Evolutionary conservation across 768 basidiomycete species (phyloP), one percentile per base, ranked within the genome.

Genomic region (Kwoniella dejecticola): DNA sequence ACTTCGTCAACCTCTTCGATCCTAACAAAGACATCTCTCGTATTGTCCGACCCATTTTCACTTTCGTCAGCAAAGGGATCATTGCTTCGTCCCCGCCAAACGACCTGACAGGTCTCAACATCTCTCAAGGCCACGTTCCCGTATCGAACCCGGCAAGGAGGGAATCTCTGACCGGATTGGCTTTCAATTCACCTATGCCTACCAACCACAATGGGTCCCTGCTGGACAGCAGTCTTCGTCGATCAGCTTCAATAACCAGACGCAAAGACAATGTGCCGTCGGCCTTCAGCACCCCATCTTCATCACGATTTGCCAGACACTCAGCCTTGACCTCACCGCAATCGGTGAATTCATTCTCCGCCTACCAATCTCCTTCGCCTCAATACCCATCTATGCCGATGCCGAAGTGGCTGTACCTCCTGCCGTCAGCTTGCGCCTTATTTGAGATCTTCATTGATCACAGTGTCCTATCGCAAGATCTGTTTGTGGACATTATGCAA

Each of bases 1-100:
- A 68, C 30, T 70, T 72, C 41, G 48, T 70, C 19, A 58, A 68
- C 23, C 65, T 79, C 19, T 76, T 79, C 64, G 64, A 74, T n/a
- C 60, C 60, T 6, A 19, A 66, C 1, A 40, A 49, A 17, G 76
- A 77, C 29, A 33, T 76, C 27, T 33, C 63, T 1, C 56, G 68
- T 5, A 68, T 79, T 38, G 33, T 73, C 38, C 24, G 56, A 10
- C 69, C 76, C 21, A 69, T 72, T 24, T 53, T 71, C n/a, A 48
- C 65, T 23, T 61, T 76, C n/a, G 53, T 74, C 40, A 65, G 60
- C 52, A 36, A 45, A 10, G 77, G 72, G 0, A 60, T 75, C 12
- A 33, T 60, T 11, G 61, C 69, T 24, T 63, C 65, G 17, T 21
- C 52, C 2, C 48, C 61, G 23, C 36, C 41, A 23, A 29, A 30